Evolutionary conservation across 2,329 filamentous ascomycete genomes (phyloP).

Genomic region (Fusarium coicis): DNA sequence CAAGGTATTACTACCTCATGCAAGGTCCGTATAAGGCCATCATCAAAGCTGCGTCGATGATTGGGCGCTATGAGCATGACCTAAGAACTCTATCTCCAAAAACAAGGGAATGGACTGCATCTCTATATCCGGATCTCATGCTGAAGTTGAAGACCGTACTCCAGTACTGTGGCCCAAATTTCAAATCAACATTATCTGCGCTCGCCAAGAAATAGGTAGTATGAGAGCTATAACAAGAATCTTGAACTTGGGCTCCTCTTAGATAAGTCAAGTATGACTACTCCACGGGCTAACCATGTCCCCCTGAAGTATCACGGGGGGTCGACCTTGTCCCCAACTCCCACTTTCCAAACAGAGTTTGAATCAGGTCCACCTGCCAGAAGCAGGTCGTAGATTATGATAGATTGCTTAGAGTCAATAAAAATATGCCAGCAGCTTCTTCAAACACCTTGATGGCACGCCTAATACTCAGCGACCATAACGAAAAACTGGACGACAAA

Average conservation of each 20-base stretch:
- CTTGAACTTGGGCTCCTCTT: not conserved
- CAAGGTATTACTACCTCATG: not conserved
- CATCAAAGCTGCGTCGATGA: not conserved
- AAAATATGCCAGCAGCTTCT: not conserved
- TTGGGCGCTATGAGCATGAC: not conserved
- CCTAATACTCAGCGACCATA: not conserved
- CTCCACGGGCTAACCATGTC: not conserved
- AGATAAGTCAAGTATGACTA: not conserved
- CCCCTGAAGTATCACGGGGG: not conserved
- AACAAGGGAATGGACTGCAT: not conserved
- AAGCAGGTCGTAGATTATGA: not conserved
- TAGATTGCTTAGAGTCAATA: not conserved
- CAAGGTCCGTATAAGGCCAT: not conserved
- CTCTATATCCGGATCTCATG: not conserved
- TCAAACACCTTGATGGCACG: not conserved
- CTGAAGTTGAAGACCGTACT: not conserved
- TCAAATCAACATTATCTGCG: not conserved
- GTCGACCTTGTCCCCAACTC: not conserved
- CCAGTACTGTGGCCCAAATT: not conserved
- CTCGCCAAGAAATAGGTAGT: not conserved
- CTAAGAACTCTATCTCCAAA: not conserved
- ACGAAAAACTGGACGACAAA: not conserved
- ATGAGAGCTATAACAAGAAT: not conserved
- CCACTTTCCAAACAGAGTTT: not conserved
- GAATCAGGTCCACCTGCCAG: not conserved